A percentile compares a stretch with the other conserved stretches of the same genome.
These are phyloP conservation scores for Entomortierella lignicola DNA, from an alignment of 192 early-diverging fungal genomes.

Conservation along the genomic window DNA sequence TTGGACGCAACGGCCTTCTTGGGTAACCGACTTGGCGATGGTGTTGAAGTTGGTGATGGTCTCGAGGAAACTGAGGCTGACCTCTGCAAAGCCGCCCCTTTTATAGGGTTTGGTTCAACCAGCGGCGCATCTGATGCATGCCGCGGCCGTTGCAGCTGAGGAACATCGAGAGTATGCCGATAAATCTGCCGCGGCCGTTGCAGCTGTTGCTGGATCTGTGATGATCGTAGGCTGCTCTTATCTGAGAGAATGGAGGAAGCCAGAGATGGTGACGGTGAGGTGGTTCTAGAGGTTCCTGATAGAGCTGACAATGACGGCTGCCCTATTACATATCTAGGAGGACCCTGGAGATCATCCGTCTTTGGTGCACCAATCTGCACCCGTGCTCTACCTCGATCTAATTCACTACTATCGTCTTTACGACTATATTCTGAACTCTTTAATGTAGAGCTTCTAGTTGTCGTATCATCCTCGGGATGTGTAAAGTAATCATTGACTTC, in stretches of 20 bases:
- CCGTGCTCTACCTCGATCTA: slow-evolving; percentile 3
- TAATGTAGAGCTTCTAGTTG: not conserved
- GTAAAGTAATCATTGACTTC: slow-evolving; percentile 23
- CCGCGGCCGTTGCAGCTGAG: slow-evolving; percentile 13
- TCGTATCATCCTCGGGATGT: slow-evolving; percentile 3
- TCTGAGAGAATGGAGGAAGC: slow-evolving; percentile 33
- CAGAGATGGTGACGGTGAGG: slow-evolving; percentile 32
- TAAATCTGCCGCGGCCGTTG: slow-evolving; percentile 3
- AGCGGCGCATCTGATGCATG: slow-evolving; percentile 6
- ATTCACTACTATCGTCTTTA: slow-evolving; percentile 2
- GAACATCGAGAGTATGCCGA: slow-evolving; percentile 3
- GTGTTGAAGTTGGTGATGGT: not conserved
- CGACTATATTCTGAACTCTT: slow-evolving; percentile 3
- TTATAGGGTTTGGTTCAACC: not conserved
- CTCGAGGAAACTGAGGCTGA: not conserved
- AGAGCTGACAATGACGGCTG: slow-evolving; percentile 23
- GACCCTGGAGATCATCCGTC: slow-evolving; percentile 23
- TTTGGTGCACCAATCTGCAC: slow-evolving; percentile 10
- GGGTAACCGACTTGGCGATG: not conserved
- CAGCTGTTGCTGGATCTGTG: not conserved
- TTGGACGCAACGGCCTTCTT: slow-evolving; percentile 5
- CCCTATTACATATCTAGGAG: slow-evolving; percentile 33
- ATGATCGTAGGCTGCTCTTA: slow-evolving; percentile 24
- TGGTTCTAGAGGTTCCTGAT: slow-evolving; percentile 17
- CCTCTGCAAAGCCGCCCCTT: not conserved